Conservation (phyloP, 306 rosid genomes). For the Quercus parvula region DNA sequence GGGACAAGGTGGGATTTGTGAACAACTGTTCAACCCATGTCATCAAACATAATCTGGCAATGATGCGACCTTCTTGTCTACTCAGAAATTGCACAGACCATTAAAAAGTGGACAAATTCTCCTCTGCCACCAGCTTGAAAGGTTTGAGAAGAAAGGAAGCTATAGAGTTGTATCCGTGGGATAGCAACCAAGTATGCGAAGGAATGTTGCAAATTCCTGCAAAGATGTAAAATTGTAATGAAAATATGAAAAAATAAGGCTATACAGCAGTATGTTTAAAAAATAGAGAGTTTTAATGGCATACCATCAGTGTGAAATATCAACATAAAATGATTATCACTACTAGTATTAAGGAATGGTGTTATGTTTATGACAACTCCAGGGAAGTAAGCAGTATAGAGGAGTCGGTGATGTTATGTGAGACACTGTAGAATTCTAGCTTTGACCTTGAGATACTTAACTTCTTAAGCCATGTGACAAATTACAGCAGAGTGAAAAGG, state of each 20-base stretch:
- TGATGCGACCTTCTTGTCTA: not conserved
- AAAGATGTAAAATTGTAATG: slow-evolving; percentile 8
- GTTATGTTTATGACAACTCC: not conserved
- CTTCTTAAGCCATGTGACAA: not conserved
- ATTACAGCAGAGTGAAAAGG: not conserved
- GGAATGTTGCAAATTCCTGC: slow-evolving; percentile 60
- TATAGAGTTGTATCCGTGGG: slow-evolving; percentile 35
- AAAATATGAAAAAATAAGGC: slow-evolving; percentile 17
- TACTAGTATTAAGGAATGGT: not conserved
- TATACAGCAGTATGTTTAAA: not conserved
- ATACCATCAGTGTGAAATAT: not conserved
- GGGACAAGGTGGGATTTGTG: not conserved
- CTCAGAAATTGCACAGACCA: not conserved
- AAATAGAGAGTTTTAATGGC: not conserved
- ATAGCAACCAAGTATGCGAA: slow-evolving; percentile 59
- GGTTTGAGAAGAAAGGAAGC: not conserved
- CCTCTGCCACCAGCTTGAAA: slow-evolving; percentile 4
- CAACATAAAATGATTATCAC: not conserved
- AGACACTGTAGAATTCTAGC: not conserved
- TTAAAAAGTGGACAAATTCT: not conserved
- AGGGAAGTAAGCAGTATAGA: not conserved
- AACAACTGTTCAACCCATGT: not conserved
- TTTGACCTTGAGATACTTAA: not conserved
- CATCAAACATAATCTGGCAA: not conserved
- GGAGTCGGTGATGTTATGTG: not conserved